phyloP scores from a whole-genome alignment of 768 basidiomycete species.

The Stropharia rugosoannulata region DNA sequence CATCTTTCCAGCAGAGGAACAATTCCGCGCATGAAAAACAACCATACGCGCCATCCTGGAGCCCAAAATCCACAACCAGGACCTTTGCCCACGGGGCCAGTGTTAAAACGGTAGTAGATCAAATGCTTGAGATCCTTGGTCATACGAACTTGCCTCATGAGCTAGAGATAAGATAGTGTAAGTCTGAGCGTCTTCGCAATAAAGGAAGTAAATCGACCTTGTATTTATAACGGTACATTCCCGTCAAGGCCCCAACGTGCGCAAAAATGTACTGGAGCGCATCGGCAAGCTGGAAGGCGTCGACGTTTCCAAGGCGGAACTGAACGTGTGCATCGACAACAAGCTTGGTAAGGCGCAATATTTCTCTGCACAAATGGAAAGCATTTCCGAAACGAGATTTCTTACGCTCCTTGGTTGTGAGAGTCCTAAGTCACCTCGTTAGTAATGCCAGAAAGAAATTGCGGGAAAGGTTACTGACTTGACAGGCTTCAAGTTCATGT shows the following conservation, averaged over 20 bases:
- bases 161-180: constrained; percentile 35
- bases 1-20: constrained; percentile 96
- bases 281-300: constrained; percentile 98
- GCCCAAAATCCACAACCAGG: constrained; percentile 99
- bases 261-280: constrained; percentile 97
- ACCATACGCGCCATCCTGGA: constrained; percentile 98
- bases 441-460: background rate
- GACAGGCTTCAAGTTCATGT: constrained; percentile 98
- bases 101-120: constrained; percentile 99
- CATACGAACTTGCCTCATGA: constrained; percentile 99
- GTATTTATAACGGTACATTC: constrained; percentile 99
- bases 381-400: constrained; percentile 99
- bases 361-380: constrained; percentile 97
- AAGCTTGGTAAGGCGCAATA: constrained; percentile 94
- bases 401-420: constrained; percentile 99
- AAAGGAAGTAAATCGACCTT: constrained; percentile 53
- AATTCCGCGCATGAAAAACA: constrained; percentile 99
- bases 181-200: background rate
- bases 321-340: constrained; percentile 99
- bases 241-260: constrained; percentile 96
- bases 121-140: constrained; percentile 98
- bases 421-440: constrained; percentile 54
- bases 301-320: constrained; percentile 96
- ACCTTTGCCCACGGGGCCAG: constrained; percentile 98
- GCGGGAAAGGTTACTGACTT: constrained; percentile 44